These are phyloP conservation scores for Podaxis pistillaris DNA, from an alignment of 768 basidiomycete genomes.

Conservation along the genomic window DNA sequence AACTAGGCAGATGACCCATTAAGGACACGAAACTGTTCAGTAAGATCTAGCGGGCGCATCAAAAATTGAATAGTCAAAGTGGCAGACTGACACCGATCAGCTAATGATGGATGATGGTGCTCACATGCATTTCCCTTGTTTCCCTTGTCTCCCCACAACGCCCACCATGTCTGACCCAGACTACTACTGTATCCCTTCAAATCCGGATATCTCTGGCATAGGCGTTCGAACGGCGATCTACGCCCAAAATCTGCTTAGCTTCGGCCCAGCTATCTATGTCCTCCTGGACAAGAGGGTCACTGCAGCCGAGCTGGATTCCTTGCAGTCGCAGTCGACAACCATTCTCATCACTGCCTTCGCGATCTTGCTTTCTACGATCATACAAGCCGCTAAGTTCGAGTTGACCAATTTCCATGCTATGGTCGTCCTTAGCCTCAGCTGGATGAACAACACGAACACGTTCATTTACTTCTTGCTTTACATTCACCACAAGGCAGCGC, in stretches of 20 bases:
- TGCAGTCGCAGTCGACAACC: slow-evolving; percentile 15
- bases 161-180: no score
- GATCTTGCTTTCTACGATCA: neutral
- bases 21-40: no score
- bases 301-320: slow-evolving; percentile 17
- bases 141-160: no score
- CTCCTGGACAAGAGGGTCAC: slow-evolving; percentile 22
- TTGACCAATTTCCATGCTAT: slow-evolving; percentile 21
- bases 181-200: neutral
- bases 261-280: slow-evolving; percentile 22
- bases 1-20: no score
- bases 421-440: slow-evolving; percentile 26
- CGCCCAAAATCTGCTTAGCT: slow-evolving; percentile 24
- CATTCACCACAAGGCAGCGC: no score
- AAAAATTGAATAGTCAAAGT: no score
- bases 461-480: slow-evolving; percentile 1
- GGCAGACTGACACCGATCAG: no score
- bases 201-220: slow-evolving; percentile 20
- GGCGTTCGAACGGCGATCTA: slow-evolving; percentile 28
- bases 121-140: no score
- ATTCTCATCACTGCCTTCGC: no score
- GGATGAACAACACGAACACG: slow-evolving; percentile 26
- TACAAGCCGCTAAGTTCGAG: slow-evolving; percentile 17
- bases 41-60: no score
- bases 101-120: no score